A percentile compares a stretch with the other conserved stretches of the same genome.
Evolutionary conservation across 1,284 basidiomycete species (phyloP).

Genomic region (Lentinus polychrous): DNA sequence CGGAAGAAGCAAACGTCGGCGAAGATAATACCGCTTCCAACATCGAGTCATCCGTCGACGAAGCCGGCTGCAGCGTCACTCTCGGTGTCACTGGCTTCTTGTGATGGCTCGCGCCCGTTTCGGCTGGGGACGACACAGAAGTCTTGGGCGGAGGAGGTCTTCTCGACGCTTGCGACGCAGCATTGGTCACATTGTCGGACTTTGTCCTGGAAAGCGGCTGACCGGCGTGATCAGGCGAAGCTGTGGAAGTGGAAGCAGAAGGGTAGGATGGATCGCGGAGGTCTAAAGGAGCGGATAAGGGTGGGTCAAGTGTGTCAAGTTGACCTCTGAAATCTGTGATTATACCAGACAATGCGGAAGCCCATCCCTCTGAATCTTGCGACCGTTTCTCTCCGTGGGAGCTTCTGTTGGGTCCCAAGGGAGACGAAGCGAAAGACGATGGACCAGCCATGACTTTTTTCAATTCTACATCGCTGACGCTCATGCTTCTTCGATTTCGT

Average conservation of each 20-base stretch:
- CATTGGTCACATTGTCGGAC: constrained; percentile 18
- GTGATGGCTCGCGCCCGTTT: not conserved
- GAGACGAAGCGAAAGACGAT: constrained; percentile 29
- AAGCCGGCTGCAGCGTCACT: constrained; percentile 20
- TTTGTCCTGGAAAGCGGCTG: constrained; percentile 23
- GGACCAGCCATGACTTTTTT: constrained; percentile 35
- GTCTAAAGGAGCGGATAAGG: constrained; percentile 44
- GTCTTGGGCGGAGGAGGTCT: constrained; percentile 17
- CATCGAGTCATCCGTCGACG: constrained; percentile 17
- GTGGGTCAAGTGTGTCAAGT: constrained; percentile 51
- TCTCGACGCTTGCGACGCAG: constrained; percentile 8
- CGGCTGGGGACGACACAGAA: constrained; percentile 17
- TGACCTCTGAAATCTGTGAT: constrained; percentile 65
- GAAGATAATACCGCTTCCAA: constrained; percentile 15
- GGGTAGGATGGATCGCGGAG: constrained; percentile 55
- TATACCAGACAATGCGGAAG: constrained; percentile 50
- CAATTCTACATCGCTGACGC: constrained; percentile 60
- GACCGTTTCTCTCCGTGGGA: constrained; percentile 23
- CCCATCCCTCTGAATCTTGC: constrained; percentile 32
- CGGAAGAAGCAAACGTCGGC: constrained; percentile 5
- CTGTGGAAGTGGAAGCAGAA: constrained; percentile 27
- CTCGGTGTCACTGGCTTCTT: constrained; percentile 14
- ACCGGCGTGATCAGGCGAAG: constrained; percentile 16
- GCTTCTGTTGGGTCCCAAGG: constrained; percentile 21
- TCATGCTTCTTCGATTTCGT: constrained; percentile 66